Evolutionary conservation across 192 early-diverging fungal genomes (phyloP), one percentile per base, ranked within the genome.

Genomic region (Coemansia sp.): DNA sequence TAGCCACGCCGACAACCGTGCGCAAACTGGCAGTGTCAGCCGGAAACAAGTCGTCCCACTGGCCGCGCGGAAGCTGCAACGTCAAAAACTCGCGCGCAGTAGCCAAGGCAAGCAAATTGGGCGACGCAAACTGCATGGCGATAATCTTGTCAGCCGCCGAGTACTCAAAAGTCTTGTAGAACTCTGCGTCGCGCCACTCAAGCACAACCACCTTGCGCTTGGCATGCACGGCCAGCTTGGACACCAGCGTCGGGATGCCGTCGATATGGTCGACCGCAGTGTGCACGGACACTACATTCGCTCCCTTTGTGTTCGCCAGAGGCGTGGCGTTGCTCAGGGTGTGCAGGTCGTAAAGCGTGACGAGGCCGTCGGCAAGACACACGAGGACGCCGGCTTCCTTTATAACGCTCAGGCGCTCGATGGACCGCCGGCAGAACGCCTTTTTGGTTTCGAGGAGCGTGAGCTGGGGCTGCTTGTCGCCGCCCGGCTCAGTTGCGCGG

Each of bases 101-200:
- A 14, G 77, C 66, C 57, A 80, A 51, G 12, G 62, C 56, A 27
- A 95, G 73, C 55, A 85, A 82, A 19, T 80, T 83, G 0, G 81
- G 73, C 2, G 86, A 82, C 15, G 90, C 80, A 89, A 92, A 97
- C 37, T 83, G 80, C 81, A 97, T 82, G 12, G 89, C 79, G 37
- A 80, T 73, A 24, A 93, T 82, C 21, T 81, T 81, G 45, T 97
- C 91, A 0, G 88, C 77, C 11, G 89, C 72, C 24, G 78, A 51
- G 53, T 86, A 78, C 64, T 92, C 90, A 84, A 91, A 68, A n/a
- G 55, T 85, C 55, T 86, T 81, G 47, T 69, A 64, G 52, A 88
- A 90, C 65, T 88, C 86, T 15, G 83, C 85, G 66, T 91, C 86
- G 37, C 83, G 78, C 86, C 89, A 91, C 15, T 85, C 84, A 71